Percentiles rank a stretch among this genome's conserved stretches.
Evolutionary conservation across 2,329 filamentous ascomycete genomes (phyloP).

Genomic region (Botrytis tulipae): DNA sequence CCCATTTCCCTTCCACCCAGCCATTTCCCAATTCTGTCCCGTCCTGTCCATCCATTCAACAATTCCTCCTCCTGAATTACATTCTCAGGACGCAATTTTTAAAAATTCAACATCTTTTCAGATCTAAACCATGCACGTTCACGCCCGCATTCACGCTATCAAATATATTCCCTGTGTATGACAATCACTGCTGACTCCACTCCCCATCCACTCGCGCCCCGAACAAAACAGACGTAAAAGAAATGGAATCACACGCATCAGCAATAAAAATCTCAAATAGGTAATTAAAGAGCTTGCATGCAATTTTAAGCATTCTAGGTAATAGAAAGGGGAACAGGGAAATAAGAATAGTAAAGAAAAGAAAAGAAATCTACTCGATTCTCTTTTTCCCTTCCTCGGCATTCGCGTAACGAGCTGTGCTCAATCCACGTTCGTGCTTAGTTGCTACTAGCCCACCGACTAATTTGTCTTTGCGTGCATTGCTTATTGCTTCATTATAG

Average conservation of each 20-base stretch:
- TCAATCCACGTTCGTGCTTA: conserved; percentile 77
- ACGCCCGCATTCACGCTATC: not conserved
- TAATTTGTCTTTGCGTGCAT: conserved; percentile 78
- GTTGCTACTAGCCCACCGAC: conserved; percentile 69
- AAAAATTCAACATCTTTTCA: conserved; percentile 2
- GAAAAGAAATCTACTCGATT: conserved; percentile 57
- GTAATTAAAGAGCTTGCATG: conserved; percentile 2
- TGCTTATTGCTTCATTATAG: conserved; percentile 80
- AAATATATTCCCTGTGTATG: not conserved
- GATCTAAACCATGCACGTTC: conserved; percentile 10
- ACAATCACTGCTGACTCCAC: not conserved
- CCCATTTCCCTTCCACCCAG: not conserved
- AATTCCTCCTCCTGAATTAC: not conserved
- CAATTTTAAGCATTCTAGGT: not conserved
- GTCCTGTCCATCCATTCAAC: not conserved
- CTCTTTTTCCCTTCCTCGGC: conserved; percentile 98
- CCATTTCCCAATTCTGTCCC: not conserved
- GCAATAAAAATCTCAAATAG: not conserved
- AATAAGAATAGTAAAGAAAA: not conserved
- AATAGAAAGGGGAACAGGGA: not conserved
- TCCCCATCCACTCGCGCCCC: not conserved
- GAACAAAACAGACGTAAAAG: not conserved
- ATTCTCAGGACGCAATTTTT: not conserved
- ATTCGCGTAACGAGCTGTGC: conserved; percentile 76
- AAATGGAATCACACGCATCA: not conserved